Percentiles rank a stretch among this genome's conserved stretches.
Conservation (phyloP, 139 green algal species). For the Haematococcus lacustris region DNA sequence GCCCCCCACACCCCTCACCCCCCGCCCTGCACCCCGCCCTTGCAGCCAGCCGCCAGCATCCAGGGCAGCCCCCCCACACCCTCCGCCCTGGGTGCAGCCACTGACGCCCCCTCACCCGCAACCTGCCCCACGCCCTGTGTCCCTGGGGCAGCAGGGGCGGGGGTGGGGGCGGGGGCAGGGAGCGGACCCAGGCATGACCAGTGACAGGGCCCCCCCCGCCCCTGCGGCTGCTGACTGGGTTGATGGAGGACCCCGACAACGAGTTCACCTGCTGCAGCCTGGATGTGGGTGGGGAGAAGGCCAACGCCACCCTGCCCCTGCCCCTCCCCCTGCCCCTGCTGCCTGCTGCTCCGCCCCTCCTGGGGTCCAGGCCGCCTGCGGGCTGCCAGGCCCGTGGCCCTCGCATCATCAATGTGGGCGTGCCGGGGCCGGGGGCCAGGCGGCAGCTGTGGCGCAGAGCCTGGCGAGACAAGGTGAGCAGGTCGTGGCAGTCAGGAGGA, state of each 20-base stretch:
- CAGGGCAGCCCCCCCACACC: no score
- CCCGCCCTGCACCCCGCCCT: no score
- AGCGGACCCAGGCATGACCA: no score
- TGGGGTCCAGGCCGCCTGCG: no score
- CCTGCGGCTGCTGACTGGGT: neutral
- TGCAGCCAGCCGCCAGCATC: no score
- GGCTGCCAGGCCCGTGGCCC: conserved; percentile 43
- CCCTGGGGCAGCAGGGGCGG: neutral
- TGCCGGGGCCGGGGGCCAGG: conserved; percentile 26
- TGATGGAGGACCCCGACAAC: conserved; percentile 54
- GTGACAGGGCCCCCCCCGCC: no score
- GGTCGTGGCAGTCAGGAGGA: no score
- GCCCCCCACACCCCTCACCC: no score
- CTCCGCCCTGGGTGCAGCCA: neutral
- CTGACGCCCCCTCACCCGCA: neutral
- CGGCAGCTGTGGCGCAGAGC: conserved; percentile 61
- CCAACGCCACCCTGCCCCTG: no score
- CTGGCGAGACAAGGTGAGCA: conserved; percentile 91
- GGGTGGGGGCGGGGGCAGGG: neutral
- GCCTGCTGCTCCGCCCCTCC: no score
- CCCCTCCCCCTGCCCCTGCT: no score
- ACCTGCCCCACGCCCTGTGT: neutral
- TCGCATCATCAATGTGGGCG: conserved; percentile 74
- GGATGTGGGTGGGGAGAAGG: conserved; percentile 44
- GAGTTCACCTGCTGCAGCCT: conserved; percentile 43